These are phyloP conservation scores for Phytophthora palmivora DNA, from an alignment of 352 stramenopile species.

Conservation along the genomic window DNA sequence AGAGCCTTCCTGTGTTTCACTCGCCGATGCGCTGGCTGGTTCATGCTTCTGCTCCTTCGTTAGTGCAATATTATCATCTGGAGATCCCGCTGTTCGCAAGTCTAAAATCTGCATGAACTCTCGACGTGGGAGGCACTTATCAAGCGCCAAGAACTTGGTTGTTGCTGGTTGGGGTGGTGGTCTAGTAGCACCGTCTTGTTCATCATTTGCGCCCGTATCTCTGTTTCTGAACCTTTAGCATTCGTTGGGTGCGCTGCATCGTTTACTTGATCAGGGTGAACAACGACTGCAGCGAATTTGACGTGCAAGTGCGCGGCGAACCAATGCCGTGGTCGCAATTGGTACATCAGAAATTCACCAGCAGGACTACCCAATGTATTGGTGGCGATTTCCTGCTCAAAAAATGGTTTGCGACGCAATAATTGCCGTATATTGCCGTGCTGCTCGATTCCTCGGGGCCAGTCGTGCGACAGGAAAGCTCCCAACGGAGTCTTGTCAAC, in stretches of 20 bases:
- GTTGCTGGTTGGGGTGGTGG: constrained; percentile 19
- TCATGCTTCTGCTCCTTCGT: constrained; percentile 9
- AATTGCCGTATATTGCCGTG: constrained; percentile 92
- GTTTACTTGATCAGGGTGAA: constrained; percentile 56
- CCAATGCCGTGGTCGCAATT: constrained; percentile 95
- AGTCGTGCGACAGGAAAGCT: constrained; percentile 98
- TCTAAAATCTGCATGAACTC: constrained; percentile 96
- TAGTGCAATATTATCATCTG: neutral
- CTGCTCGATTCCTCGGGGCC: constrained; percentile 97
- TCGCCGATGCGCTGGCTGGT: neutral
- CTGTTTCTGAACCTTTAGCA: constrained; percentile 1
- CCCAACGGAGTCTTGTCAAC: constrained; percentile 69
- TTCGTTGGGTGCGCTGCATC: neutral
- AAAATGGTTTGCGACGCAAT: constrained; percentile 94
- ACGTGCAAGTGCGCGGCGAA: constrained; percentile 99
- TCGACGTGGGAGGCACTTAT: constrained; percentile 97
- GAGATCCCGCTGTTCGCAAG: constrained; percentile 39
- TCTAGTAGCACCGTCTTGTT: constrained; percentile 21
- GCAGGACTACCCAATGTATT: constrained; percentile 95
- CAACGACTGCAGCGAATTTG: constrained; percentile 97
- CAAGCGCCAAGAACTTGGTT: constrained; percentile 88
- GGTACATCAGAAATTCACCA: constrained; percentile 92
- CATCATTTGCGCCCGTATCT: constrained; percentile 1
- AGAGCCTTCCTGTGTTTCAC: constrained; percentile 17
- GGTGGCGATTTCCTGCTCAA: constrained; percentile 93